Base-by-base conservation (phyloP, 371 early-diverging fungal species). In the Rhizoclosmatium hyalinum region DNA sequence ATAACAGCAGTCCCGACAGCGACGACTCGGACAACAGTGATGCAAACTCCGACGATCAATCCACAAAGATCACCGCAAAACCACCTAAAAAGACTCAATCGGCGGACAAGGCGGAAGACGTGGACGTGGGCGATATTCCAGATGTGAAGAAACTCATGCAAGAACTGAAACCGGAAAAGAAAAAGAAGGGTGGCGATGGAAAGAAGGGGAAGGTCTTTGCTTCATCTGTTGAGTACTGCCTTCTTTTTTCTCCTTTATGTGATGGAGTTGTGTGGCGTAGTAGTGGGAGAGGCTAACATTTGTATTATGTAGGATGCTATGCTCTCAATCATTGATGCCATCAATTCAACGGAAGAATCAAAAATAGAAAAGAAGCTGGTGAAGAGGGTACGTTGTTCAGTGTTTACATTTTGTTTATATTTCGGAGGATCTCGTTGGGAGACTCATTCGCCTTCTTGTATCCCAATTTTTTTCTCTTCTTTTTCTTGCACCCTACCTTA, bases 311-410 rank as follows among this genome's bases (percentile, higher is more conserved):
- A 71, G 72, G 47, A 60, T 19, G 72, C 58, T 43, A 76, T 76
- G 77, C 67, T 66, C 3, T 45, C 55, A 5, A 71, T 76, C 60
- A 66, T 76, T 42, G 39, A 65, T 58, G 5, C 41, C 19, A 72
- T 76, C 66, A 76, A 76, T 44, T 44, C 62, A 24, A n/a, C 32
- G 5, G 70, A 76, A 45, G 77, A 76, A 32, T 21, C 46, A 14
- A 64, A 72, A 46, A 76, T 76, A 39, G 77, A 21, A 50, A 56
- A 56, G 45, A 76, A 76, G 54, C 72, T 76, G 4, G 71, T n/a
- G 24, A 76, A 76, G 61, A 53, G 77, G 77, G 77, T 76, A 60
- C 8, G 41, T 62, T 45, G 70, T 43, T 14, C 24, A 24, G 24
- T 24, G 24, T 24, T 24, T 24, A 24, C 24, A 24, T 24, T 24